Percentiles rank a stretch among this genome's conserved stretches.
Conservation (phyloP, 257 asterid genomes). For the Ballota nigra region DNA sequence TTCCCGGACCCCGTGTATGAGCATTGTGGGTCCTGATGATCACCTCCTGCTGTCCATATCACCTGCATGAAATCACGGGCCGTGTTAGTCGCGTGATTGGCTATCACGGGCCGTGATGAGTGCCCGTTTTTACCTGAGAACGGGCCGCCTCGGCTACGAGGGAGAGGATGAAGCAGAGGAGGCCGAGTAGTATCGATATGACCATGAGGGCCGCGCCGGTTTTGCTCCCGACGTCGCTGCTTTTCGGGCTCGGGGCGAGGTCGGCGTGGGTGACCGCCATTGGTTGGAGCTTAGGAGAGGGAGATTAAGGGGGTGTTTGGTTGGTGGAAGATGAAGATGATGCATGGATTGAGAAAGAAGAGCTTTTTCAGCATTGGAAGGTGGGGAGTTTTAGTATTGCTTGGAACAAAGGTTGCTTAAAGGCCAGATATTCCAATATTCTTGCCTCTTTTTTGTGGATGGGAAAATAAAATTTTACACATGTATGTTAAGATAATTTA, state of each 20-base stretch:
- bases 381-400: constrained; percentile 59
- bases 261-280: constrained; percentile 96
- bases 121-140: constrained; percentile 47
- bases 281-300: neutral
- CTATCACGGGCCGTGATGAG: neutral
- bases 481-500: neutral
- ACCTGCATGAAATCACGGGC: constrained; percentile 28
- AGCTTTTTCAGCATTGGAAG: constrained; percentile 11
- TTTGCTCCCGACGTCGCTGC: constrained; percentile 64
- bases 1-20: constrained; percentile 60
- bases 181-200: constrained; percentile 64
- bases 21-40: constrained; percentile 39
- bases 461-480: neutral
- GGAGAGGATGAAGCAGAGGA: constrained; percentile 75
- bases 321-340: neutral
- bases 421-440: constrained; percentile 64
- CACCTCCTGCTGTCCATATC: constrained; percentile 36
- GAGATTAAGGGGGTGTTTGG: neutral
- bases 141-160: constrained; percentile 79
- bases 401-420: constrained; percentile 96
- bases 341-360: neutral
- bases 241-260: constrained; percentile 56
- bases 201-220: constrained; percentile 69
- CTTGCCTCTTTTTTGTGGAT: constrained; percentile 23
- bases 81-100: neutral